phyloP scores from a whole-genome alignment of 148 eudicot species.

The Salicornia ramosissima region DNA sequence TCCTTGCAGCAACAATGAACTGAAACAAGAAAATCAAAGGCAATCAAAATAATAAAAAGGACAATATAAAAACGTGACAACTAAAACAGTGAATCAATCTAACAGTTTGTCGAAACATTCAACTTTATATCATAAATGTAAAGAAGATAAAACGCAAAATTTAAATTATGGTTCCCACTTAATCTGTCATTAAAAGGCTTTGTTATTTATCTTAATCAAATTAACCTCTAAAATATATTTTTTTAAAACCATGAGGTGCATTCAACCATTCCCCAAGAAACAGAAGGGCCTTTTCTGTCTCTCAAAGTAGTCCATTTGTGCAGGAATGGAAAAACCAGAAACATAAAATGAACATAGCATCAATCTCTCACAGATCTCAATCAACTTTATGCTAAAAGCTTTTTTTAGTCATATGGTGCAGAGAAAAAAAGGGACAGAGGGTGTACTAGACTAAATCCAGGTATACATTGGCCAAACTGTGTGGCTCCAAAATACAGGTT shows the following conservation, averaged over 20 bases:
- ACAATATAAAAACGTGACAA: background rate
- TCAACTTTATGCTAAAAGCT: too few relatives aligned
- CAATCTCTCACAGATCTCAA: background rate
- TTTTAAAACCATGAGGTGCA: too few relatives aligned
- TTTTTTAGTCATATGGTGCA: too few relatives aligned
- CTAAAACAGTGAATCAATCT: background rate
- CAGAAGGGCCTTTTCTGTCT: background rate
- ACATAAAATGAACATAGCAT: background rate
- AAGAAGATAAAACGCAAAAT: background rate
- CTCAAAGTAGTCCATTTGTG: background rate
- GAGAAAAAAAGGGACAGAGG: too few relatives aligned
- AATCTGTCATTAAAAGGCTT: background rate
- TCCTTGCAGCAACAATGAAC: slow-evolving; percentile 11
- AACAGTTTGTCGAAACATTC: background rate
- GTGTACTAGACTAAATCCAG: background rate
- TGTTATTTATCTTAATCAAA: background rate
- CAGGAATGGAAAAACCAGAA: background rate
- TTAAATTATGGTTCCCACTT: background rate
- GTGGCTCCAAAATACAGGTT: background rate
- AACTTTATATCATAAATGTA: background rate
- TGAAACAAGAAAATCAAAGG: slow-evolving; percentile 15
- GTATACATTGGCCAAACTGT: background rate
- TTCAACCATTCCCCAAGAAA: background rate
- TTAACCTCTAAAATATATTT: background rate
- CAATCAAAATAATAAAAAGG: background rate